Base-by-base conservation (phyloP, 768 basidiomycete species). In the Daedalea quercina region DNA sequence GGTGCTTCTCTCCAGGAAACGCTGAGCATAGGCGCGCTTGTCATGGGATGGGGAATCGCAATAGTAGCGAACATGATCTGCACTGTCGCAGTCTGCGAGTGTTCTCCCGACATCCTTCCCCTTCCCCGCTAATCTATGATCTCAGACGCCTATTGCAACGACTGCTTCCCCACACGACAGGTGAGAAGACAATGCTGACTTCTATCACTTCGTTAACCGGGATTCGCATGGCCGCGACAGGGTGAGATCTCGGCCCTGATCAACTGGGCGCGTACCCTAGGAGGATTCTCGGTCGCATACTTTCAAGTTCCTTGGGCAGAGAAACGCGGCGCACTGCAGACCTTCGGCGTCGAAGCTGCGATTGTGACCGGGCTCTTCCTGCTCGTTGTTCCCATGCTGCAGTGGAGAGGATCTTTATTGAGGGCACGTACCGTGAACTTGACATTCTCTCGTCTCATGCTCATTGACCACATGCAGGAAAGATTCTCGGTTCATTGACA, bases 1-100 rank as follows among this genome's bases (percentile, higher is more conserved):
- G 84, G 83, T 6, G 76, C 74, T 0, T 66, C 76, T 3, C 64
- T 84, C 44, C 72, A 84, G 61, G 75, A 78, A 17, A 77, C 78
- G 52, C 66, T 81, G 0, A 71, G 69, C 33, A 64, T 76, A 19
- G 78, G 71, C 2, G 80, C 76, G 1, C 60, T 85, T 22, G 71
- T 85, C 51, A 77, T 85, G 67, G 84, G 84, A 17, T 87, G 85
- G 85, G 82, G 79, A 9, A 76, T 85, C 50, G 76, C 81, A 1
- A 72, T 81, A 53, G 67, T 80, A 2, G 70, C 77, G 0, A 65
- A 79, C 51, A 76, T 85, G 73, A 73, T 85, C 53, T 78, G 74
- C 61, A 85, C 84, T 0, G 82, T 83, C 45, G 79, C 80, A 1
- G 72, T 84, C 20, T 85, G 37, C 17, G 15, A 6, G 37, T 40